Conservation (phyloP, 2,329 filamentous ascomycete species). For the Exophiala sideris region DNA sequence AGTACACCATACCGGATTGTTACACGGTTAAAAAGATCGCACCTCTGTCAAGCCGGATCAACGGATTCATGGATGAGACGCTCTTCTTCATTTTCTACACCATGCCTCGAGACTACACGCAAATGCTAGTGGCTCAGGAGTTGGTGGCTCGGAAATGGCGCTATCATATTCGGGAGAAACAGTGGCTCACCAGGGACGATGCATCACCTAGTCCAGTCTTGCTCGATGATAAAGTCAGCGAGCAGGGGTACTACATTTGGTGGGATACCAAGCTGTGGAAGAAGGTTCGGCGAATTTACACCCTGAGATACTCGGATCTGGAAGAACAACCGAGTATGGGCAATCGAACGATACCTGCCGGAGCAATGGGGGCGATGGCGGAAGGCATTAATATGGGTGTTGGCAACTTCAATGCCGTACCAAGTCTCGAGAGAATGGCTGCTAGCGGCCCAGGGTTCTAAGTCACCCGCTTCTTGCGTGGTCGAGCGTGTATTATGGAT, state of each 20-base stretch:
- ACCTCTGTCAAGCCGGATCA: constrained; percentile 56
- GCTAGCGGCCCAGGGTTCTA: constrained; percentile 24
- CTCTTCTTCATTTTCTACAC: constrained; percentile 69
- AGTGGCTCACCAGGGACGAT: constrained; percentile 51
- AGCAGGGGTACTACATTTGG: constrained; percentile 51
- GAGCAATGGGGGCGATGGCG: constrained; percentile 20
- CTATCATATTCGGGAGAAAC: constrained; percentile 51
- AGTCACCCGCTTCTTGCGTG: not conserved
- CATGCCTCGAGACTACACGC: constrained; percentile 62
- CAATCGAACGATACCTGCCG: constrained; percentile 19
- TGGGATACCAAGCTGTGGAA: constrained; percentile 51
- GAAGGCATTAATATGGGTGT: constrained; percentile 20
- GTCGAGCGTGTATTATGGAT: too few relatives aligned
- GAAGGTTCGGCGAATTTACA: constrained; percentile 49
- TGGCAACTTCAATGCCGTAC: constrained; percentile 27
- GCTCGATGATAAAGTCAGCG: constrained; percentile 46
- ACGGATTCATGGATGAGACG: constrained; percentile 61
- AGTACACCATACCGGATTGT: constrained; percentile 61
- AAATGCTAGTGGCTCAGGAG: constrained; percentile 63
- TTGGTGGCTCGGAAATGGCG: constrained; percentile 54
- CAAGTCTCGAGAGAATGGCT: constrained; percentile 27
- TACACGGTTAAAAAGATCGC: constrained; percentile 67
- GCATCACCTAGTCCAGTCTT: constrained; percentile 43
- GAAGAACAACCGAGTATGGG: constrained; percentile 38
- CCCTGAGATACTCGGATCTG: constrained; percentile 49